Base-by-base conservation (phyloP, 2,329 filamentous ascomycete genomes). In the Alternaria brassicae region DNA sequence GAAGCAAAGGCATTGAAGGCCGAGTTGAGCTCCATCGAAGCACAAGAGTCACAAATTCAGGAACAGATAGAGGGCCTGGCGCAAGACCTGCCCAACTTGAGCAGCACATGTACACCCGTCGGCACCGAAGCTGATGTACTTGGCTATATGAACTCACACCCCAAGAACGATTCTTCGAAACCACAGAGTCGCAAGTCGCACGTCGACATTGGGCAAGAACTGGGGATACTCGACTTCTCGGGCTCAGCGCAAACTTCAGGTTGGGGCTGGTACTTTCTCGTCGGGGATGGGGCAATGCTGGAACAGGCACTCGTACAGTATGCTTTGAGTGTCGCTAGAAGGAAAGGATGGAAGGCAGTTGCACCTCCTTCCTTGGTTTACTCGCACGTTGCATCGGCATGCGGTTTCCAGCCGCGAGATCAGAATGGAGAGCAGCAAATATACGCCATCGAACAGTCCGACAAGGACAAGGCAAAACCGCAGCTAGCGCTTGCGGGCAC, bases 231-330 rank as follows among this genome's bases (percentile, higher is more conserved):
- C 51, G 94, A 99, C 80, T 97, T 99, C 73, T 83, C 90, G 5
- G 89, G 86, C 59, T 92, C 93, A 5, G 89, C 89, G 2, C 88
- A 86, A n/a, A 89, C 92, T 1, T 91, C 90, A 3, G 95, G 95
- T 36, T 99, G 94, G 94, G 95, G 95, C 1, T 99, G 93, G 92
- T 99, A 99, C 81, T 98, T 93, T 79, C 87, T 99, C 10, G 83
- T 92, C n/a, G 92, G 94, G 73, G 93, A 96, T 72, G 95, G 89
- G 8, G 93, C 93, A 0, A 87, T 95, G 76, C 85, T 99, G n/a
- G 95, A 99, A 79, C 94, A 98, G 75, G 95, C 95, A 0, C 85
- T 99, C 3, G 82, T 98, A 12, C 90, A 94, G 76, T 97, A 96
- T 77, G 89, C 95, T 0, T 84, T 98, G 3, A 83, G 85, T 9